phyloP scores from a whole-genome alignment of 768 basidiomycete species.

The Crucibulum laeve region DNA sequence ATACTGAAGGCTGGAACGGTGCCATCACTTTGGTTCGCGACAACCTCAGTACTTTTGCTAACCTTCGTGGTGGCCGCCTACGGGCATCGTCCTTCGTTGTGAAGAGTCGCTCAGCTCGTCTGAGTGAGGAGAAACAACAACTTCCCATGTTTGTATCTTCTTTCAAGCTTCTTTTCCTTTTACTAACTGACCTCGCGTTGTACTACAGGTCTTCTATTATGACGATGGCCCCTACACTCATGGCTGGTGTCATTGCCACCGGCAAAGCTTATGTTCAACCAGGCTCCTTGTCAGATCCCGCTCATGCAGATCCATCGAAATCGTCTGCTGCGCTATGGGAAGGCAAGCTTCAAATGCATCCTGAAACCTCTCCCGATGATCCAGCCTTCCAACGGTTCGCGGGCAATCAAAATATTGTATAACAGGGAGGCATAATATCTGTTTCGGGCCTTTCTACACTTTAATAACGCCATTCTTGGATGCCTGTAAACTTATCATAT shows the following conservation, averaged over 20 bases:
- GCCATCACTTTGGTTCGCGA: slow-evolving; percentile 83
- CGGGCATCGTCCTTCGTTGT: slow-evolving; percentile 82
- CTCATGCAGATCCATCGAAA: slow-evolving; percentile 70
- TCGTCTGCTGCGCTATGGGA: slow-evolving; percentile 82
- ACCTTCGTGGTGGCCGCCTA: slow-evolving; percentile 84
- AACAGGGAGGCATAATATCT: no score
- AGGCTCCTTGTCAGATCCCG: slow-evolving; percentile 68
- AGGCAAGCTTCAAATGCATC: slow-evolving; percentile 84
- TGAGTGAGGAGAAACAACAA: slow-evolving; percentile 43
- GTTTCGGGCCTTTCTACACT: background rate
- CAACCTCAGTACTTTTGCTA: slow-evolving; percentile 78
- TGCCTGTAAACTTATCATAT: no score
- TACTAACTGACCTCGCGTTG: slow-evolving; percentile 5
- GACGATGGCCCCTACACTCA: slow-evolving; percentile 52
- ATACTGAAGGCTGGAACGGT: slow-evolving; percentile 66
- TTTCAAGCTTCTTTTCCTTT: background rate
- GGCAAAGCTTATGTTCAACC: slow-evolving; percentile 63
- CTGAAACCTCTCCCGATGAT: slow-evolving; percentile 74
- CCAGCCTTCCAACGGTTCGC: slow-evolving; percentile 25
- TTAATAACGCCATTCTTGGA: no score
- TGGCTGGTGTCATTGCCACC: slow-evolving; percentile 48
- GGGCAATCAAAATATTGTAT: slow-evolving; percentile 20
- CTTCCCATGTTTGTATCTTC: slow-evolving; percentile 37
- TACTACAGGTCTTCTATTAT: slow-evolving; percentile 23
- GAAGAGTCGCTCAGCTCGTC: slow-evolving; percentile 67